Conservation (phyloP, 805 yeast genomes). For the Candida hispaniensis region DNA sequence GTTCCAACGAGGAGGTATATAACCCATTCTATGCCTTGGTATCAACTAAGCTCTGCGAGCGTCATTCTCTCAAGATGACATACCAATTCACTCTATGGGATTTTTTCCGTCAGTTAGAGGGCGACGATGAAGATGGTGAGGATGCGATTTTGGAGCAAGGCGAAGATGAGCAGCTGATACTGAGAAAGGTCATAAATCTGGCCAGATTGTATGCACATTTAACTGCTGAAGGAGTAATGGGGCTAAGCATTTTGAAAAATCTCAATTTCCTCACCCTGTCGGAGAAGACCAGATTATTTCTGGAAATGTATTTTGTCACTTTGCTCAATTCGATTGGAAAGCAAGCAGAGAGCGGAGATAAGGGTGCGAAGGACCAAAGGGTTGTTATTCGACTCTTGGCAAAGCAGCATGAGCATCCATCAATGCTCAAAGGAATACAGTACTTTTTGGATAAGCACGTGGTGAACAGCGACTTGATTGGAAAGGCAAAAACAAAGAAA, state of each 20-base stretch:
- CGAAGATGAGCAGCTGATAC: slow-evolving; percentile 26
- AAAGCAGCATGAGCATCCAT: slow-evolving; percentile 45
- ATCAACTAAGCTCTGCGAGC: slow-evolving; percentile 64
- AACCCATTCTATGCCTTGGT: slow-evolving; percentile 84
- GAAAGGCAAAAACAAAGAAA: slow-evolving; percentile 43
- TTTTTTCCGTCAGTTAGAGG: slow-evolving; percentile 58
- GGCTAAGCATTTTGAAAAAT: slow-evolving; percentile 61
- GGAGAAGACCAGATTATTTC: slow-evolving; percentile 50
- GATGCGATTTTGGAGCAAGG: slow-evolving; percentile 28
- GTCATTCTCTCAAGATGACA: slow-evolving; percentile 65
- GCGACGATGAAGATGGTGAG: slow-evolving; percentile 32
- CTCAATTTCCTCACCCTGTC: slow-evolving; percentile 61
- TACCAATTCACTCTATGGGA: slow-evolving; percentile 92
- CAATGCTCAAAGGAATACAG: slow-evolving; percentile 54
- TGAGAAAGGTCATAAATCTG: slow-evolving; percentile 53
- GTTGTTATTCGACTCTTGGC: slow-evolving; percentile 39
- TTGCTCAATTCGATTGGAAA: slow-evolving; percentile 49
- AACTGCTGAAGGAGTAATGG: slow-evolving; percentile 61
- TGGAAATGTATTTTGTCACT: slow-evolving; percentile 63
- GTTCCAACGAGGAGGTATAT: slow-evolving; percentile 67
- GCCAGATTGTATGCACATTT: slow-evolving; percentile 75
- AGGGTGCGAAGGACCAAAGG: slow-evolving; percentile 36
- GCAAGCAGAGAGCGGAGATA: slow-evolving; percentile 29
- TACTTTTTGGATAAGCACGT: slow-evolving; percentile 39
- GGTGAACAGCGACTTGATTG: slow-evolving; percentile 37